Conservation (phyloP, 495 filamentous ascomycete species). For the Penicillium herquei region DNA sequence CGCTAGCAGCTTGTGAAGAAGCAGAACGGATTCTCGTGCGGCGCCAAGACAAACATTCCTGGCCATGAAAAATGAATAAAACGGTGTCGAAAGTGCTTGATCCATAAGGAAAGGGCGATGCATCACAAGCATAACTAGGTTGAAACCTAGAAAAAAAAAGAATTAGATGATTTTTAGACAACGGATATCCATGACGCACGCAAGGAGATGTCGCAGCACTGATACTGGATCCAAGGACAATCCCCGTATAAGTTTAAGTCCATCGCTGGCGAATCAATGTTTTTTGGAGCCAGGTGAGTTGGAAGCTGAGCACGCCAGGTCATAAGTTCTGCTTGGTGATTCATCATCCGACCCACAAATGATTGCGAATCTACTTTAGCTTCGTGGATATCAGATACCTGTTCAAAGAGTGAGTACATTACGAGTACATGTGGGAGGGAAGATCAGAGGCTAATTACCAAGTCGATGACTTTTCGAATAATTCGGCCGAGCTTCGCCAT, state of each 20-base stretch:
- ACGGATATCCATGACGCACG: background rate
- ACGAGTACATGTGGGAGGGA: background rate
- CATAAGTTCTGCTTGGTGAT: conserved; percentile 17
- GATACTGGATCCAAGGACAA: conserved; percentile 5
- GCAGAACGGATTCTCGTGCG: conserved; percentile 5
- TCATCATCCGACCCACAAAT: conserved; percentile 15
- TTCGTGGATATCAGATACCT: conserved; percentile 10
- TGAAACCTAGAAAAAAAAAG: conserved; percentile 7
- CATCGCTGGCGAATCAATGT: background rate
- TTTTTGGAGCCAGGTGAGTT: conserved; percentile 3
- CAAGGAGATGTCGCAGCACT: conserved; percentile 10
- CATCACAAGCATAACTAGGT: conserved; percentile 13
- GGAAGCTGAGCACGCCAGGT: conserved; percentile 13
- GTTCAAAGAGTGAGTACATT: background rate
- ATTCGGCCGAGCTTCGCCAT: conserved; percentile 10
- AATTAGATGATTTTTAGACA: background rate
- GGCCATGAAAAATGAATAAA: conserved; percentile 13
- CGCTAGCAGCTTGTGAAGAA: background rate
- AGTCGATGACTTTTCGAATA: conserved; percentile 11
- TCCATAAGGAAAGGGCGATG: conserved; percentile 12
- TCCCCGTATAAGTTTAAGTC: background rate
- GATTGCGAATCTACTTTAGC: background rate
- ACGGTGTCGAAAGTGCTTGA: conserved; percentile 9
- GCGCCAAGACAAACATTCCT: conserved; percentile 10
- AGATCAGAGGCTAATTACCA: background rate